Conservation (phyloP, 805 yeast species). For the Yamadazyma olivae region DNA sequence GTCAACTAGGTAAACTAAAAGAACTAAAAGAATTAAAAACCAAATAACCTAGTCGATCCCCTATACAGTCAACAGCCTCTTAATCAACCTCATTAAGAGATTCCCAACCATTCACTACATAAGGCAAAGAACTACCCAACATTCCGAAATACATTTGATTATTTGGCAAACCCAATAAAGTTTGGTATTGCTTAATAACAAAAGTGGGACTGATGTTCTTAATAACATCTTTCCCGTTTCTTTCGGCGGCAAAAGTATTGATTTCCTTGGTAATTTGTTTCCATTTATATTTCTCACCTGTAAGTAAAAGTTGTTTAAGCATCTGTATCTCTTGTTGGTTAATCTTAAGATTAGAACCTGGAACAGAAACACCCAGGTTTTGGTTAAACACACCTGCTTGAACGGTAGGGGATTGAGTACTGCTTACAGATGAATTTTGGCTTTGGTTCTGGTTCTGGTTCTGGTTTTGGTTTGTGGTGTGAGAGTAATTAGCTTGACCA, state of each 20-base stretch:
- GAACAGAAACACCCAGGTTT: background rate
- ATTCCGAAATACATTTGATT: constrained; percentile 37
- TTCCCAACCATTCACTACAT: constrained; percentile 53
- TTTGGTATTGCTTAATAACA: constrained; percentile 53
- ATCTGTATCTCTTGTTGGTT: constrained; percentile 43
- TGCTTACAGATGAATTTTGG: background rate
- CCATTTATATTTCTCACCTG: constrained; percentile 61
- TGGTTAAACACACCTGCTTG: background rate
- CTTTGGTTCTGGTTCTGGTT: background rate
- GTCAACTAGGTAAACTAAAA: too few relatives aligned
- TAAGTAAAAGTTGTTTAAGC: constrained; percentile 43
- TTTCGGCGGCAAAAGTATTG: constrained; percentile 16
- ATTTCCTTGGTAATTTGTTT: constrained; percentile 48
- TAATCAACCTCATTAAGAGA: constrained; percentile 19
- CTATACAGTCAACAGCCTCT: background rate
- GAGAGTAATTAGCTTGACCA: too few relatives aligned
- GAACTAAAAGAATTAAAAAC: background rate
- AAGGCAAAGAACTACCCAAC: constrained; percentile 52
- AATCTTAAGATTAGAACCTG: constrained; percentile 24
- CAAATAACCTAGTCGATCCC: background rate
- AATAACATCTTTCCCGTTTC: constrained; percentile 12
- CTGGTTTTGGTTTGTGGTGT: too few relatives aligned
- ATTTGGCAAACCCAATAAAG: constrained; percentile 53
- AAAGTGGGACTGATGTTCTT: constrained; percentile 51
- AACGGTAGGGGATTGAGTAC: background rate